Conservation (phyloP, 169 alveolate genomes). For the Theileria orientalis region DNA sequence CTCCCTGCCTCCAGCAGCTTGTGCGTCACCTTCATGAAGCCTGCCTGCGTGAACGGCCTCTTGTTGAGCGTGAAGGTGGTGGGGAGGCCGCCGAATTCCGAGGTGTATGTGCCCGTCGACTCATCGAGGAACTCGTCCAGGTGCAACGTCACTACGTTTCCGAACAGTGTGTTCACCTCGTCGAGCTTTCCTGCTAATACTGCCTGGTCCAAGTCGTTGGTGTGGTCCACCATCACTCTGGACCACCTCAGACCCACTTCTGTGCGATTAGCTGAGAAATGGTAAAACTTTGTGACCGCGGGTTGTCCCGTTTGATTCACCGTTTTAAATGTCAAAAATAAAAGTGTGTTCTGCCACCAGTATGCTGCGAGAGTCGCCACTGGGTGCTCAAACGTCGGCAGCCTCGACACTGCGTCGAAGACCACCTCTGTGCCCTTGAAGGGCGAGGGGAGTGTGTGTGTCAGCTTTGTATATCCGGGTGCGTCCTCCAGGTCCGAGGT, state of each 20-base stretch:
- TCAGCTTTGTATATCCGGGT: slow-evolving; percentile 13
- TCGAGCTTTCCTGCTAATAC: background rate
- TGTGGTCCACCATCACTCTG: background rate
- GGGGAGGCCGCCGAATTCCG: background rate
- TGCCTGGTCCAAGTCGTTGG: background rate
- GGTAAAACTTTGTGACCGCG: background rate
- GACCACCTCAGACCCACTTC: background rate
- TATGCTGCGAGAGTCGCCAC: slow-evolving; percentile 7
- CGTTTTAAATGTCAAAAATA: slow-evolving; percentile 2
- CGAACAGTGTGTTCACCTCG: slow-evolving; percentile 1
- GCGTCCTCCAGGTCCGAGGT: background rate
- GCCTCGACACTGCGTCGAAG: background rate
- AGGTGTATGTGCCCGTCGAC: slow-evolving; percentile 6
- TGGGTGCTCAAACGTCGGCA: background rate
- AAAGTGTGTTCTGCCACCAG: slow-evolving; percentile 15
- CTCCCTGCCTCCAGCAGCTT: background rate
- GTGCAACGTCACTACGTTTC: slow-evolving; percentile 1
- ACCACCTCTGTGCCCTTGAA: background rate
- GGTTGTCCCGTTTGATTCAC: background rate
- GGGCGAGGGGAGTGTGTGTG: slow-evolving; percentile 11
- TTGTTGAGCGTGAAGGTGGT: slow-evolving; percentile 1
- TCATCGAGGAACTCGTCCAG: slow-evolving; percentile 3
- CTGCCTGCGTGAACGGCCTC: background rate
- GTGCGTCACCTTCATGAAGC: slow-evolving; percentile 4
- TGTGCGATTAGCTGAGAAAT: background rate